These are phyloP conservation scores for Madurella mycetomatis DNA, from an alignment of 2,329 filamentous ascomycete species.

Conservation along the genomic window DNA sequence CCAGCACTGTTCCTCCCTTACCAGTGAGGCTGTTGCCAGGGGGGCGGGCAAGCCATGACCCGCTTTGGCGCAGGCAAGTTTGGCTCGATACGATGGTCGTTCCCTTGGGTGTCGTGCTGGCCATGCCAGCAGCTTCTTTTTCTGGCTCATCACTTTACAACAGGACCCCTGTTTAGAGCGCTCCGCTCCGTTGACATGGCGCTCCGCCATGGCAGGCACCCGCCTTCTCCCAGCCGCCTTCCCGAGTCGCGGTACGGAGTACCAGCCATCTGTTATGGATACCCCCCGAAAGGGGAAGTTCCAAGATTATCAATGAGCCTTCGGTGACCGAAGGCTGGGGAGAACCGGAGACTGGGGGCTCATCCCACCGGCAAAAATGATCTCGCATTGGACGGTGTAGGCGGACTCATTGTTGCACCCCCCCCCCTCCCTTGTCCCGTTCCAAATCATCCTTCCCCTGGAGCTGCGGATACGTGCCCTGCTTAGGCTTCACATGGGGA, in stretches of 20 bases:
- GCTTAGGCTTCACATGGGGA: background rate
- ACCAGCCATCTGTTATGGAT: conserved; percentile 15
- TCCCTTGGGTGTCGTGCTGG: background rate
- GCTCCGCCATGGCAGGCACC: conserved; percentile 13
- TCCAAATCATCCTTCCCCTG: background rate
- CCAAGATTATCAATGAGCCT: conserved; percentile 36
- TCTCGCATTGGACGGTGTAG: conserved; percentile 14
- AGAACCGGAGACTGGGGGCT: conserved; percentile 33
- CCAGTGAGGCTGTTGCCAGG: background rate
- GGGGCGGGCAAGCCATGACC: background rate
- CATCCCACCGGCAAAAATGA: conserved; percentile 30
- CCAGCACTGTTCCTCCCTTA: background rate
- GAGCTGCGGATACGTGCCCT: background rate
- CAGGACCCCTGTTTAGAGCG: conserved; percentile 18
- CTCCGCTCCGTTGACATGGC: conserved; percentile 17
- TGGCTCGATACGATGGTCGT: background rate
- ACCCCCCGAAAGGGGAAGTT: conserved; percentile 34
- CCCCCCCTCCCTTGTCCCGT: no score
- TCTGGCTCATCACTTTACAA: conserved; percentile 7
- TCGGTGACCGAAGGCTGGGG: conserved; percentile 42
- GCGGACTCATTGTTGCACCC: background rate
- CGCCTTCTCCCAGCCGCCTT: conserved; percentile 9
- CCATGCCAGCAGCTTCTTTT: background rate
- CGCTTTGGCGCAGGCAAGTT: background rate
- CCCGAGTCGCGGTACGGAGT: conserved; percentile 19